Percentiles rank a stretch among this genome's conserved stretches.
Evolutionary conservation across 495 filamentous ascomycete genomes (phyloP).

Genomic region (Podospora comata): DNA sequence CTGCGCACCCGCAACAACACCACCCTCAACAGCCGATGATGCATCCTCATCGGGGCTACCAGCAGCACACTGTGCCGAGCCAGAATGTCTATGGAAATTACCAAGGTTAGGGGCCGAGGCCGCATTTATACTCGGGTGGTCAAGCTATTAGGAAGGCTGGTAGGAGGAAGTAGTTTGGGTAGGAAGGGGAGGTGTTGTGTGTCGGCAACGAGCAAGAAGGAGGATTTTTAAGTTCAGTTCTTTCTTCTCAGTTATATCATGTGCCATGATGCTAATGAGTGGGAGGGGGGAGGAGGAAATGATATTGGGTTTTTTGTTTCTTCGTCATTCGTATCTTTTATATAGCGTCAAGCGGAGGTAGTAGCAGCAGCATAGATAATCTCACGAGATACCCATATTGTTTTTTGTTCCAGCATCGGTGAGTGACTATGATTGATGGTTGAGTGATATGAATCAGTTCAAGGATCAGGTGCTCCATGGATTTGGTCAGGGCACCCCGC

Average conservation of each 20-base stretch:
- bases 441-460: too few relatives aligned
- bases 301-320: not conserved
- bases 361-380: not conserved
- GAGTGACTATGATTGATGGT: too few relatives aligned
- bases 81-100: slow-evolving; percentile 34
- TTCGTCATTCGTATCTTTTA: not conserved
- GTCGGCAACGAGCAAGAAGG: not conserved
- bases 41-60: slow-evolving; percentile 32
- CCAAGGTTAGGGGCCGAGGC: slow-evolving; percentile 16
- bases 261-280: not conserved
- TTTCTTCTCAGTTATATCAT: not conserved
- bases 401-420: too few relatives aligned
- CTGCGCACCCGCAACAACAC: slow-evolving; percentile 38
- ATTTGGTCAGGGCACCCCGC: not conserved
- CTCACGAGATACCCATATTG: not conserved
- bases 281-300: not conserved
- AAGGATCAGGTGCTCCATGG: not conserved
- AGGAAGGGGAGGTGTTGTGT: not conserved
- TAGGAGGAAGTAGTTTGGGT: not conserved
- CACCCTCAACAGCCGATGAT: slow-evolving; percentile 33
- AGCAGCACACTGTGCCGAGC: slow-evolving; percentile 32
- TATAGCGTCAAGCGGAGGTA: not conserved
- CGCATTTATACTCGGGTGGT: not conserved
- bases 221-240: not conserved
- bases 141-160: not conserved